phyloP scores from a whole-genome alignment of 2,329 filamentous ascomycete species.

The Monilinia aucupariae region DNA sequence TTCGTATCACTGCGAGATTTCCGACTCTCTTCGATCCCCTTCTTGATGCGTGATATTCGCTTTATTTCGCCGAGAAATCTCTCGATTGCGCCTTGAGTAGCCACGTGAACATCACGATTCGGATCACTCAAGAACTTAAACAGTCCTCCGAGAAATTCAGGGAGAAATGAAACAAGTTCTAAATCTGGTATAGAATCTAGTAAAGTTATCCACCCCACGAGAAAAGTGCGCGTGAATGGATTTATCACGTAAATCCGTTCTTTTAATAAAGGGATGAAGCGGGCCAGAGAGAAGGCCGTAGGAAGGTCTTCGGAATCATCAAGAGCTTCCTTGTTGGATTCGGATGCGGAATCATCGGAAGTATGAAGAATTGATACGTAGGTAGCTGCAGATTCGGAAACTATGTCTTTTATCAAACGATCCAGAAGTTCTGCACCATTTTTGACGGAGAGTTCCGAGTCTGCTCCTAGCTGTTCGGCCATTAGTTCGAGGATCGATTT shows the following conservation, averaged over 20 bases:
- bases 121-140: constrained; percentile 89
- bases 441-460: constrained; percentile 94
- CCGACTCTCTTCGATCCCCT: constrained; percentile 81
- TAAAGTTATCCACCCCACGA: constrained; percentile 92
- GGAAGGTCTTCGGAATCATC: constrained; percentile 51
- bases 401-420: constrained; percentile 91
- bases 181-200: constrained; percentile 95
- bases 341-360: constrained; percentile 46
- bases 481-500: constrained; percentile 17
- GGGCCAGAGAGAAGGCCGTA: constrained; percentile 84
- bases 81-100: constrained; percentile 82
- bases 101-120: constrained; percentile 89
- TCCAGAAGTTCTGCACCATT: constrained; percentile 95
- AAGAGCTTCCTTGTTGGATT: constrained; percentile 43
- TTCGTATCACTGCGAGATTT: constrained; percentile 58
- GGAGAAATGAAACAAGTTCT: constrained; percentile 87
- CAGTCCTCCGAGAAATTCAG: constrained; percentile 83
- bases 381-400: constrained; percentile 87
- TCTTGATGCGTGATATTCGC: constrained; percentile 87
- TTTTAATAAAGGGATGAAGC: constrained; percentile 88
- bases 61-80: constrained; percentile 91
- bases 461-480: constrained; percentile 70
- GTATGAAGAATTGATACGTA: constrained; percentile 85
- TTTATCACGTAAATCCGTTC: constrained; percentile 93
- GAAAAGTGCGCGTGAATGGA: constrained; percentile 88